Evolutionary conservation across 2,329 filamentous ascomycete genomes (phyloP), one percentile per base, ranked within the genome.

Genomic region (Penicillium thymicola): DNA sequence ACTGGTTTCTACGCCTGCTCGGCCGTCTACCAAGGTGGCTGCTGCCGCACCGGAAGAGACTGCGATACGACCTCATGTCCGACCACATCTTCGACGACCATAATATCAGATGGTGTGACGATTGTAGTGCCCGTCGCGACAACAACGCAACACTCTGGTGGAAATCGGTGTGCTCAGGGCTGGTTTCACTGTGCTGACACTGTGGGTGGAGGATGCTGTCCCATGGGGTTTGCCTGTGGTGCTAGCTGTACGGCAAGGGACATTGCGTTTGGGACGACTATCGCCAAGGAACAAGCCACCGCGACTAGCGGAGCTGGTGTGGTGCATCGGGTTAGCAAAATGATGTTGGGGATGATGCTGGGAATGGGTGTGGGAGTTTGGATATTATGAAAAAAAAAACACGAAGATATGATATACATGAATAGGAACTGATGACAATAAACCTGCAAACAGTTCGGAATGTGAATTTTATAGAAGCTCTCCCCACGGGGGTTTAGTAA

Each of bases 1-100:
- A 92, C 88, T 0, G 92, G 92, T 2, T 97, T 92, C 79, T 97
- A 97, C 73, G 88, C 90, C 49, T 97, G 93, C 74, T 84, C 87
- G 2, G 93, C 93, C 2, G 86, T 86, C 58, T 90, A 92, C 57
- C 78, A 82, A 2, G 91, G 89, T 14, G 91, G 91, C 21, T 97
- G 93, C 77, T 97, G 93, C 76, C 89, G 89, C 55, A 92, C 90
- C 0, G 92, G 91, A 2, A 85, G 92, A 21, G 84, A 96, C 75
- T 97, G 93, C 75, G 84, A 88, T 58, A 88, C 86, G 0, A 89
- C 89, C 0, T 89, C 88, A 7, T 97, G 93, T 67, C 89, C 90
- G 0, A 75, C 77, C 2, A 88, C 85, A 0, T 82, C 79, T 1
- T 89, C 86, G 0, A 89, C 86, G 0, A 84, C 92, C 2, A 75